Conservation (phyloP, 805 yeast genomes). For the Candida boidinii region DNA sequence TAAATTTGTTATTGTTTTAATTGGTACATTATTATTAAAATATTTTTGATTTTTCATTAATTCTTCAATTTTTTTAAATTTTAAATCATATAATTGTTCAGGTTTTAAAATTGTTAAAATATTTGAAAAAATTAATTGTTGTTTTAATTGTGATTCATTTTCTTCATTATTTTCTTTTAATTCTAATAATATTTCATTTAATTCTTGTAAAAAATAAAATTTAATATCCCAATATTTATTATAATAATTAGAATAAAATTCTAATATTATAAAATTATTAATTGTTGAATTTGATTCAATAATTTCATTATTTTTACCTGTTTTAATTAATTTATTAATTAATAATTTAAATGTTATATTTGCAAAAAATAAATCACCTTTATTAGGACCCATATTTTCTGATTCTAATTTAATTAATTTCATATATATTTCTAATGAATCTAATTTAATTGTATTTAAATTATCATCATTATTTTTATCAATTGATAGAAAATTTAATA, state of each 20-base stretch:
- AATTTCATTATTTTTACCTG: conserved; percentile 28
- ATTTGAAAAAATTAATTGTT: no score
- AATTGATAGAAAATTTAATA: conserved; percentile 34
- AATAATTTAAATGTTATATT: conserved; percentile 37
- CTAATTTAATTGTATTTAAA: conserved; percentile 39
- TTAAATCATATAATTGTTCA: conserved; percentile 21
- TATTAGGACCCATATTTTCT: conserved; percentile 37
- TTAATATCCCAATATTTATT: conserved; percentile 66
- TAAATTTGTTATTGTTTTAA: conserved; percentile 22
- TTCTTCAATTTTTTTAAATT: conserved; percentile 26
- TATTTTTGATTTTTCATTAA: conserved; percentile 18
- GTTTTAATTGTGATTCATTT: conserved; percentile 12
- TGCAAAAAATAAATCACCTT: conserved; percentile 56
- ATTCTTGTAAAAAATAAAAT: conserved; percentile 55
- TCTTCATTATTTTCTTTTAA: conserved; percentile 10
- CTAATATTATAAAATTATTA: conserved; percentile 29
- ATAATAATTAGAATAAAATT: conserved; percentile 50
- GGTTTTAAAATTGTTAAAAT: conserved; percentile 29
- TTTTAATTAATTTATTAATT: conserved; percentile 14
- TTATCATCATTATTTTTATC: conserved; percentile 26
- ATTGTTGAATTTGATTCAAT: conserved; percentile 37
- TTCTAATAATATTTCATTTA: conserved; percentile 21
- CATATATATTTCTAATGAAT: conserved; percentile 44
- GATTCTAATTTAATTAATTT: conserved; percentile 52
- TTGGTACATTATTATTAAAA: conserved; percentile 38